Conservation (phyloP, 1,139 yeast genomes). For the Sugiyamaella novakii region DNA sequence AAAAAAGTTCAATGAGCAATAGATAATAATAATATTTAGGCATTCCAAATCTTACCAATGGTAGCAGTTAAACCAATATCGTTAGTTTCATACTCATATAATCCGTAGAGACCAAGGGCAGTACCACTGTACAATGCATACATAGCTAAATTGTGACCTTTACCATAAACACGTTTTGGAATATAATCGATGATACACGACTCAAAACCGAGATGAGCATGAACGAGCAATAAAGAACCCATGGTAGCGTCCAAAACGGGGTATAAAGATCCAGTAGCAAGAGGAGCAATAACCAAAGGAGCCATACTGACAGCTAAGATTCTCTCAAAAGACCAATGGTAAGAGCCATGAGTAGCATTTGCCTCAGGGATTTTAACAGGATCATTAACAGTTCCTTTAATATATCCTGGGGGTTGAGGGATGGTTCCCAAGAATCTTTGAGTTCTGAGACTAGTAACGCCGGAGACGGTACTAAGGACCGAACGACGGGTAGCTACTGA, state of each 20-base stretch:
- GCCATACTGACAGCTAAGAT: constrained; percentile 63
- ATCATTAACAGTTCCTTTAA: constrained; percentile 75
- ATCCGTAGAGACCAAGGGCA: constrained; percentile 71
- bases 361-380: constrained; percentile 67
- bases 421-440: constrained; percentile 41
- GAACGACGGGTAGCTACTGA: constrained; percentile 13
- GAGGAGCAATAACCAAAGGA: constrained; percentile 76
- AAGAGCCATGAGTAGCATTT: constrained; percentile 71
- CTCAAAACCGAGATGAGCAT: constrained; percentile 78
- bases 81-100: constrained; percentile 79
- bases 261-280: constrained; percentile 58
- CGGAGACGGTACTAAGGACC: constrained; percentile 2
- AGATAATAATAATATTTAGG: no score
- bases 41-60: constrained; percentile 46
- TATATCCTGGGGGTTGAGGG: constrained; percentile 46
- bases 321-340: constrained; percentile 88
- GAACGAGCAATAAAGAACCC: constrained; percentile 64
- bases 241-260: constrained; percentile 75
- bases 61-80: constrained; percentile 58
- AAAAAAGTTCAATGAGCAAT: no score
- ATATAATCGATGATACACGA: constrained; percentile 88
- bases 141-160: constrained; percentile 65
- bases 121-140: constrained; percentile 70
- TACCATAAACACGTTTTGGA: constrained; percentile 80
- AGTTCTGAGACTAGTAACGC: not conserved